Evolutionary conservation across 495 filamentous ascomycete genomes (phyloP).

Genomic region (Xylaria curta): DNA sequence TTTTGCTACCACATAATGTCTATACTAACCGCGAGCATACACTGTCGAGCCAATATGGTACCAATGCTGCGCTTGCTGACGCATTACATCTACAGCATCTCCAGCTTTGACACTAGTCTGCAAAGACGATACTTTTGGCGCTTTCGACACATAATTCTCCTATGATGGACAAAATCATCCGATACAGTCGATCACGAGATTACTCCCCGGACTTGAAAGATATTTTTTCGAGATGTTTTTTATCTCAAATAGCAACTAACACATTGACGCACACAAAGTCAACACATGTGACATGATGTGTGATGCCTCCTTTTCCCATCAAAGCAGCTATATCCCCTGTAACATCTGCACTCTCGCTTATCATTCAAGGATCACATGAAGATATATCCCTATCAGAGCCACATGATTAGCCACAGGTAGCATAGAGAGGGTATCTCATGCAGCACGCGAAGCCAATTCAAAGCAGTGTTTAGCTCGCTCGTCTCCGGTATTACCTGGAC

Average conservation of each 20-base stretch:
- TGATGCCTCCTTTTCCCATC: background rate
- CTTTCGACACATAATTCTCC: too few relatives aligned
- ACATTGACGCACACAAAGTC: background rate
- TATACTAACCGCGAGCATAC: too few relatives aligned
- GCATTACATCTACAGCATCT: too few relatives aligned
- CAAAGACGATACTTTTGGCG: too few relatives aligned
- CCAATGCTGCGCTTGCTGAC: too few relatives aligned
- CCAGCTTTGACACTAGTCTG: too few relatives aligned
- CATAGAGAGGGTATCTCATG: background rate
- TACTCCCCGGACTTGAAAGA: background rate
- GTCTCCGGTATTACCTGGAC: conserved; percentile 27
- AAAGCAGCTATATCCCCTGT: background rate
- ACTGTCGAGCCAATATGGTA: too few relatives aligned
- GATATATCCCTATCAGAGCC: background rate
- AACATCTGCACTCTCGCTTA: background rate
- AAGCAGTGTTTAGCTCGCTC: conserved; percentile 41
- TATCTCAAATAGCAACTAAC: background rate
- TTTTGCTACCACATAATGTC: too few relatives aligned
- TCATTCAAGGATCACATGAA: background rate
- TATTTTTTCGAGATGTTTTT: background rate
- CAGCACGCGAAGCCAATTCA: conserved; percentile 23
- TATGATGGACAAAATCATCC: too few relatives aligned
- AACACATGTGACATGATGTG: background rate
- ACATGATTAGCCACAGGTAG: background rate
- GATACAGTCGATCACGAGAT: too few relatives aligned